Percentiles rank a stretch among this genome's conserved stretches.
Conservation (phyloP, 2,329 filamentous ascomycete genomes). For the Emmonsiellopsis sp. region DNA sequence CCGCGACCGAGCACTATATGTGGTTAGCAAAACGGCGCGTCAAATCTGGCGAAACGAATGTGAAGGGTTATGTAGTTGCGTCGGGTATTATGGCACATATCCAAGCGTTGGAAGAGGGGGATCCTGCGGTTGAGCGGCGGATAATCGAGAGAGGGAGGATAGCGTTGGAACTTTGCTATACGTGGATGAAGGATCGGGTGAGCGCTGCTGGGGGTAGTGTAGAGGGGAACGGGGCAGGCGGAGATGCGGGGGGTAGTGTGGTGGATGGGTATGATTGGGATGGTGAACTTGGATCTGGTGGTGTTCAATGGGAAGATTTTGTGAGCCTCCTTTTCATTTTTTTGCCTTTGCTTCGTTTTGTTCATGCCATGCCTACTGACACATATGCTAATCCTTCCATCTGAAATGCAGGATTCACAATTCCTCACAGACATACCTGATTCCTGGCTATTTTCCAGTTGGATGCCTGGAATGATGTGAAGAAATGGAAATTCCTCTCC, state of each 20-base stretch:
- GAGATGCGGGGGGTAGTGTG: not conserved
- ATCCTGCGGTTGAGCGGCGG: not conserved
- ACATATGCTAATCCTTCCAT: not conserved
- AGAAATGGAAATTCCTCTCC: not conserved
- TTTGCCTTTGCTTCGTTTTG: not conserved
- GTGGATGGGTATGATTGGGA: not conserved
- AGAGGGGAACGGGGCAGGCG: not conserved
- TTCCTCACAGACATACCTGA: not conserved
- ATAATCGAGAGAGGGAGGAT: slow-evolving; percentile 1
- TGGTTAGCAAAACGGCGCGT: slow-evolving; percentile 3
- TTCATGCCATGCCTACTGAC: not conserved
- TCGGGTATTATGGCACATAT: slow-evolving; percentile 8
- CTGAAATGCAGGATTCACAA: not conserved
- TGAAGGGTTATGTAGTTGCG: slow-evolving; percentile 7
- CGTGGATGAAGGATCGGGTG: slow-evolving; percentile 1
- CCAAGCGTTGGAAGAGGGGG: slow-evolving; percentile 6
- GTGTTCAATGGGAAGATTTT: not conserved
- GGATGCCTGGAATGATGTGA: not conserved
- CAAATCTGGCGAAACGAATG: slow-evolving; percentile 11
- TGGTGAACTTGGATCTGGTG: not conserved
- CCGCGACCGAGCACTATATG: slow-evolving; percentile 5
- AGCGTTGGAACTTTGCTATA: slow-evolving; percentile 2
- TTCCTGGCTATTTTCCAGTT: slow-evolving; percentile 1
- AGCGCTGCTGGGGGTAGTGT: not conserved
- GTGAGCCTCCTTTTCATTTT: not conserved